Conservation (phyloP, 768 basidiomycete species). For the Calocybe cyanea region DNA sequence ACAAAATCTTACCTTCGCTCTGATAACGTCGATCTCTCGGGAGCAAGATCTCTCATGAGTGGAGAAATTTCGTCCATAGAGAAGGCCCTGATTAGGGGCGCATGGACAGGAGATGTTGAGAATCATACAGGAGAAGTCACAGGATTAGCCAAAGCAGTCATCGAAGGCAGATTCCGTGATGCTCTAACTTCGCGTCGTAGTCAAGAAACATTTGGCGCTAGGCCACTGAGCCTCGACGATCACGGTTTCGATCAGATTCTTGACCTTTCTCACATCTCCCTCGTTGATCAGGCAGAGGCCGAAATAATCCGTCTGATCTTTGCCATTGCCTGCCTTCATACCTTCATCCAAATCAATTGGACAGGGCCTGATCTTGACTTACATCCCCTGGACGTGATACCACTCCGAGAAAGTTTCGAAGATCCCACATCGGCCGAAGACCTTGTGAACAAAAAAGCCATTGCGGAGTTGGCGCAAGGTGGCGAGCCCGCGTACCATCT, state of each 20-base stretch:
- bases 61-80: conserved; percentile 36
- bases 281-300: conserved; percentile 23
- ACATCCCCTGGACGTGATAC: conserved; percentile 38
- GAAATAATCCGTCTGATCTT: conserved; percentile 60
- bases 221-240: conserved; percentile 23
- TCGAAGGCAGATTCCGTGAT: conserved; percentile 56
- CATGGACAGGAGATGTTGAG: conserved; percentile 29
- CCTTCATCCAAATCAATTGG: conserved; percentile 94
- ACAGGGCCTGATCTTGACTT: conserved; percentile 86
- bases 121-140: conserved; percentile 18
- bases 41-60: too few species aligned
- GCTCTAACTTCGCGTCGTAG: conserved; percentile 46
- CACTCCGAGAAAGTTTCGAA: conserved; percentile 20
- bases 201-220: conserved; percentile 32
- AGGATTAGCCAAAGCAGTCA: conserved; percentile 49
- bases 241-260: conserved; percentile 36
- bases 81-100: conserved; percentile 53
- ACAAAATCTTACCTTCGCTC: background rate
- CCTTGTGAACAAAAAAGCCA: conserved; percentile 57
- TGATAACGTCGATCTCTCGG: conserved; percentile 5
- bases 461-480: conserved; percentile 72
- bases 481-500: conserved; percentile 98
- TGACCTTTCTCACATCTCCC: conserved; percentile 15
- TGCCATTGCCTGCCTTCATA: conserved; percentile 79
- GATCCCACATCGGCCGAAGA: conserved; percentile 36